Evolutionary conservation across 768 basidiomycete species (phyloP).

Genomic region (Lentinula boryana): DNA sequence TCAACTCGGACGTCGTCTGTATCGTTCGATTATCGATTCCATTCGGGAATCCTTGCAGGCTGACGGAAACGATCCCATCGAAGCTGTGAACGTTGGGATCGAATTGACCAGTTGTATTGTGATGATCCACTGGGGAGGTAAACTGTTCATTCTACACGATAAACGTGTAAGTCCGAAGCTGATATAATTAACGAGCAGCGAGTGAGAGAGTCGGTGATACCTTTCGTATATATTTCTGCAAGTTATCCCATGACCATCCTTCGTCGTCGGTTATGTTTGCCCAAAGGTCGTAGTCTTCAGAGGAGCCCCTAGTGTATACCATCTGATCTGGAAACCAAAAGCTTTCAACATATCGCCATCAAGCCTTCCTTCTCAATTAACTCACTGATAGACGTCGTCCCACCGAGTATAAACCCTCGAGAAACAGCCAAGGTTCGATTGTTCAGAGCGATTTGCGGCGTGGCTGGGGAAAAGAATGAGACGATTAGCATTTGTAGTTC

Average conservation of each 20-base stretch:
- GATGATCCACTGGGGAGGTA: slow-evolving; percentile 19
- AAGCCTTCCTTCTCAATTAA: neutral
- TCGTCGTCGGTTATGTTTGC: slow-evolving; percentile 18
- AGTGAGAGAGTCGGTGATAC: slow-evolving; percentile 7
- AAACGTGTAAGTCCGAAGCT: neutral
- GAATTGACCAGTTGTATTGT: slow-evolving; percentile 21
- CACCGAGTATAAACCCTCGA: slow-evolving; percentile 26
- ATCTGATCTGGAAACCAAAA: slow-evolving; percentile 13
- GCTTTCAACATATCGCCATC: no score
- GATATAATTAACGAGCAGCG: neutral
- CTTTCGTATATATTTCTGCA: slow-evolving; percentile 19
- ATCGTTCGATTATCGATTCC: slow-evolving; percentile 17
- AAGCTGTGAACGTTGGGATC: slow-evolving; percentile 21
- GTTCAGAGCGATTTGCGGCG: slow-evolving; percentile 18
- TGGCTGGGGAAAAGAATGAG: slow-evolving; percentile 7
- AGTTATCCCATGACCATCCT: slow-evolving; percentile 24
- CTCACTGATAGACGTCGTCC: slow-evolving; percentile 25
- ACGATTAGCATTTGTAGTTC: slow-evolving; percentile 8
- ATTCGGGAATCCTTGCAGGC: slow-evolving; percentile 15
- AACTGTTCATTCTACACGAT: slow-evolving; percentile 21
- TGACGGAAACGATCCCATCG: slow-evolving; percentile 19
- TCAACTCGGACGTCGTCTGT: slow-evolving; percentile 14
- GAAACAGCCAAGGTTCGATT: slow-evolving; percentile 16
- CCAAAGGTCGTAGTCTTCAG: slow-evolving; percentile 21
- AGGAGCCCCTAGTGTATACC: slow-evolving; percentile 20